Conservation (phyloP, 805 yeast genomes). For the Schwanniomyces occidentalis region DNA sequence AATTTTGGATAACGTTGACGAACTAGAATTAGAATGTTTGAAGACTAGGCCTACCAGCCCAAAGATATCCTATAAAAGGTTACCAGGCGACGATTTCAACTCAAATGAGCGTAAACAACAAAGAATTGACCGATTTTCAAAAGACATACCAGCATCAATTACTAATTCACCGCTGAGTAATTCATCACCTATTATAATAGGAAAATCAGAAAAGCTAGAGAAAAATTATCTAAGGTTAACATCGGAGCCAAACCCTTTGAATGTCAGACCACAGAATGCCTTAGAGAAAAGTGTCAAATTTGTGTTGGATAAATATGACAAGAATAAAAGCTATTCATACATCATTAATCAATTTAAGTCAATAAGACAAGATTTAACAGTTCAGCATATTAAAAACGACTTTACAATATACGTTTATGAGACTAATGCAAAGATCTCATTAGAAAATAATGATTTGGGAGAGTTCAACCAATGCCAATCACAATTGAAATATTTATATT, state of each 20-base stretch:
- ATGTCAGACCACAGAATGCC: conserved; percentile 72
- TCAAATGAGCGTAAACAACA: conserved; percentile 39
- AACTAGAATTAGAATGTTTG: conserved; percentile 12
- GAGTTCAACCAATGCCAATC: conserved; percentile 96
- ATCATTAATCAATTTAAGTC: conserved; percentile 89
- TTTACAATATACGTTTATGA: conserved; percentile 82
- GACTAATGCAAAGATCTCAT: conserved; percentile 82
- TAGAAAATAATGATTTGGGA: conserved; percentile 81
- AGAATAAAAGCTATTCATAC: conserved; percentile 60
- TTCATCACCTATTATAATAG: conserved; percentile 43
- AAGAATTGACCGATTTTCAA: conserved; percentile 52
- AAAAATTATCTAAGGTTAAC: conserved; percentile 83
- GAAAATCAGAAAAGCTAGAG: conserved; percentile 65
- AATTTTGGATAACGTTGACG: conserved; percentile 24
- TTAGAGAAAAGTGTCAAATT: conserved; percentile 57
- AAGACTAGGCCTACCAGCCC: conserved; percentile 3
- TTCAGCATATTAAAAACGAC: conserved; percentile 78
- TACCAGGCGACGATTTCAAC: conserved; percentile 15
- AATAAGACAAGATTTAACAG: conserved; percentile 88
- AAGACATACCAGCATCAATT: conserved; percentile 9
- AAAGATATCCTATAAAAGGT: background rate
- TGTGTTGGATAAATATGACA: conserved; percentile 53
- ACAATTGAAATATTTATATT: conserved; percentile 67
- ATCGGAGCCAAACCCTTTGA: conserved; percentile 84
- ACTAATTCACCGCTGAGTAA: conserved; percentile 3